A percentile compares a stretch with the other conserved stretches of the same genome.
Evolutionary conservation across 208 protist genomes (phyloP).

Genomic region (Lotmaria passim): DNA sequence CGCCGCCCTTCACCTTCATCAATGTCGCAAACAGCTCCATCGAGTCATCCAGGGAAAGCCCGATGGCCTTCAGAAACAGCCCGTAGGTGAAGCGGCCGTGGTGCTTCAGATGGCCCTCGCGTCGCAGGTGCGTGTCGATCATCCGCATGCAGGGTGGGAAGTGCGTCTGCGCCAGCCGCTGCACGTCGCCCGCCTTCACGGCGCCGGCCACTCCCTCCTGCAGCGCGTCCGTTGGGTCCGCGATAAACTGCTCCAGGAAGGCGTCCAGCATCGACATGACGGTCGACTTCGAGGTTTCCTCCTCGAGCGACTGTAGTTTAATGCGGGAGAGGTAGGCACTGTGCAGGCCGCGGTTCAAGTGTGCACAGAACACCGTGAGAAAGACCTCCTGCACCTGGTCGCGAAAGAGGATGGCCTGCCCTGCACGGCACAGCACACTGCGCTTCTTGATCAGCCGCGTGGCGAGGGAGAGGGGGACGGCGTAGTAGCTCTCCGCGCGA

Average conservation of each 20-base stretch:
- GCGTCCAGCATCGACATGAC: constrained; percentile 88
- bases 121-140: constrained; percentile 81
- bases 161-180: constrained; percentile 78
- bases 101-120: constrained; percentile 90
- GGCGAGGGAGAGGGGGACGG: constrained; percentile 71
- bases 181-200: constrained; percentile 79
- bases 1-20: constrained; percentile 86
- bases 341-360: constrained; percentile 76
- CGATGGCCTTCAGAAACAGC: constrained; percentile 91
- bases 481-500: constrained; percentile 71
- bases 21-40: constrained; percentile 84
- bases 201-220: constrained; percentile 59
- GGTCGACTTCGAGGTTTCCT: constrained; percentile 62
- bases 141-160: constrained; percentile 93
- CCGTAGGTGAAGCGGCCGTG: constrained; percentile 91
- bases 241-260: constrained; percentile 85
- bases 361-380: constrained; percentile 72
- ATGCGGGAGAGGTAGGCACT: constrained; percentile 73
- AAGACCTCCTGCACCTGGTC: constrained; percentile 89
- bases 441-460: constrained; percentile 81
- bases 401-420: constrained; percentile 75
- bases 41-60: constrained; percentile 84
- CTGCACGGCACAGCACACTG: constrained; percentile 67
- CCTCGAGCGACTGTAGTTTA: constrained; percentile 61
- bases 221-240: constrained; percentile 59